phyloP scores from a whole-genome alignment of 2,329 filamentous ascomycete species.

The Ascochyta clinopodiicola region DNA sequence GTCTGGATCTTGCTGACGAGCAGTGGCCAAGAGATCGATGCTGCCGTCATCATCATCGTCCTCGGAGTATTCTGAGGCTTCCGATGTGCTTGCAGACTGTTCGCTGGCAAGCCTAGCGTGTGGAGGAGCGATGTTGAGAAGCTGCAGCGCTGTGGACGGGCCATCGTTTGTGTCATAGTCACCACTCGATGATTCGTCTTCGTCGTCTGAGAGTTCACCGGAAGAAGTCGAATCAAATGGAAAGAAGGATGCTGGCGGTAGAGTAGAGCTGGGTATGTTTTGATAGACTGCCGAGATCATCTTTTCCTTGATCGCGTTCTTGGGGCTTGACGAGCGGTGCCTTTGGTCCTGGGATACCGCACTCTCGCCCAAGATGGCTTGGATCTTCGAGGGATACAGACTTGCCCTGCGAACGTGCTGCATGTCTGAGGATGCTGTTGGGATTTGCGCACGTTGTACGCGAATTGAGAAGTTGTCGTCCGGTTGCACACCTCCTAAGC shows the following conservation, averaged over 20 bases:
- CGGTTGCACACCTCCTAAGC: slow-evolving; percentile 66
- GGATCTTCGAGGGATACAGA: slow-evolving; percentile 41
- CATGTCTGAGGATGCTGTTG: slow-evolving; percentile 6
- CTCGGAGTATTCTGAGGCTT: slow-evolving; percentile 34
- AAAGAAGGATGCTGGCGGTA: slow-evolving; percentile 55
- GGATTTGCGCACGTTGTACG: slow-evolving; percentile 50
- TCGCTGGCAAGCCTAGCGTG: not conserved
- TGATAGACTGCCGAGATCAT: slow-evolving; percentile 71
- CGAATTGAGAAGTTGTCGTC: slow-evolving; percentile 62
- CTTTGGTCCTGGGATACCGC: slow-evolving; percentile 10
- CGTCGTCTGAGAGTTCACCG: slow-evolving; percentile 43
- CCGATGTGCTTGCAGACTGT: slow-evolving; percentile 15
- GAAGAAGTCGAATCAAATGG: slow-evolving; percentile 47
- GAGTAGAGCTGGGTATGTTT: slow-evolving; percentile 57
- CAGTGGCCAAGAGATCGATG: slow-evolving; percentile 55
- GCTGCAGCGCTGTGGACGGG: slow-evolving; percentile 35
- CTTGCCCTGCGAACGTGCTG: slow-evolving; percentile 17
- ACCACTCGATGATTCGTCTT: slow-evolving; percentile 46
- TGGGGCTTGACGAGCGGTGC: slow-evolving; percentile 13
- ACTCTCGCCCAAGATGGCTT: slow-evolving; percentile 38
- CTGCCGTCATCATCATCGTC: slow-evolving; percentile 47
- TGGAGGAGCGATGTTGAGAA: slow-evolving; percentile 35
- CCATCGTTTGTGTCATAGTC: slow-evolving; percentile 26
- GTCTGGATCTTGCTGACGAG: slow-evolving; percentile 52
- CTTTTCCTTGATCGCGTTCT: slow-evolving; percentile 65